phyloP scores from a whole-genome alignment of 768 basidiomycete species.

The Hysterangium stoloniferum region DNA sequence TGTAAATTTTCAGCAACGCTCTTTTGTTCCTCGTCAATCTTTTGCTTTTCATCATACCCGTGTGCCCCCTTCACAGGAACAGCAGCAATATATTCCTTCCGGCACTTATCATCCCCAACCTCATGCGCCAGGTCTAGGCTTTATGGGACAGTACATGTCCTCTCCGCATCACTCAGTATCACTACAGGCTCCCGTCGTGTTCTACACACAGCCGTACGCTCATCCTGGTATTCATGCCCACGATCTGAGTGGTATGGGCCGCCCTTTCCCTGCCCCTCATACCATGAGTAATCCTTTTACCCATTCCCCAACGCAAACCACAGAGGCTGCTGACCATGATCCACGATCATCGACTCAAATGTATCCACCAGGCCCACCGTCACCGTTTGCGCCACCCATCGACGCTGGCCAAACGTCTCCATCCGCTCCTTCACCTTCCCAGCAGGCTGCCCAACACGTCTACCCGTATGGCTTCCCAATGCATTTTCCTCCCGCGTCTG shows the following conservation, averaged over 20 bases:
- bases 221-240: constrained; percentile 12
- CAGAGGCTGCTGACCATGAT: constrained; percentile 12
- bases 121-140: neutral
- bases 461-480: constrained; percentile 19
- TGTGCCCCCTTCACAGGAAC: neutral
- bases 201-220: constrained; percentile 29
- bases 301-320: neutral
- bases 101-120: neutral
- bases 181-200: constrained; percentile 14
- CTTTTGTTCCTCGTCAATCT: constrained; percentile 1
- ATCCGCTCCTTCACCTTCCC: constrained; percentile 21
- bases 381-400: constrained; percentile 13
- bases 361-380: constrained; percentile 31
- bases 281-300: neutral
- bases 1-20: constrained; percentile 1
- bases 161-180: constrained; percentile 4
- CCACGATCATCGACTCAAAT: constrained; percentile 28
- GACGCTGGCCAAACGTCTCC: neutral
- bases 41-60: constrained; percentile 1
- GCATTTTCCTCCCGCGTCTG: constrained; percentile 16
- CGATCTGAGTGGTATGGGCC: constrained; percentile 1
- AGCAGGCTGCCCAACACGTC: constrained; percentile 27
- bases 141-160: constrained; percentile 8
- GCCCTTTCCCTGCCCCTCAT: neutral
- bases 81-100: neutral